Evolutionary conservation across 768 basidiomycete species (phyloP).

Genomic region (Leucocoprinus sp.): DNA sequence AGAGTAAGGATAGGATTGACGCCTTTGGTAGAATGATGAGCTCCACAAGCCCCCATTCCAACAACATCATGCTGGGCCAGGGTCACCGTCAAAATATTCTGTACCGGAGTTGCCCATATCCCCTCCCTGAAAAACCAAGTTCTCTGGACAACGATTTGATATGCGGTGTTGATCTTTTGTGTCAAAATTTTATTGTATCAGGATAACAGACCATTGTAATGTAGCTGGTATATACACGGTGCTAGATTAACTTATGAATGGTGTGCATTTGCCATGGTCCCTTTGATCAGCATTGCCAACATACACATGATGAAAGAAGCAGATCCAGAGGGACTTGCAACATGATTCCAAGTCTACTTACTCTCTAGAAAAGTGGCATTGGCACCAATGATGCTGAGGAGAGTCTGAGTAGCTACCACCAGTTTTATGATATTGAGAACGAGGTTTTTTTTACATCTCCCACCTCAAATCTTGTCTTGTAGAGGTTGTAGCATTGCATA

Average conservation of each 20-base stretch:
- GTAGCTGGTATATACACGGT: too few species aligned
- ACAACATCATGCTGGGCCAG: slow-evolving; percentile 1
- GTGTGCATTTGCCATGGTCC: too few species aligned
- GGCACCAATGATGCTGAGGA: slow-evolving; percentile 16
- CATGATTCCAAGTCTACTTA: slow-evolving; percentile 39
- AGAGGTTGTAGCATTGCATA: slow-evolving; percentile 3
- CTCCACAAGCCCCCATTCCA: slow-evolving; percentile 1
- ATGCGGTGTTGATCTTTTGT: slow-evolving; percentile 32
- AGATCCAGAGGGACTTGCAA: slow-evolving; percentile 42
- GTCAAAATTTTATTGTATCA: too few species aligned
- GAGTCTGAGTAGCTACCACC: slow-evolving; percentile 14
- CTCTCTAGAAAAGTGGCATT: slow-evolving; percentile 21
- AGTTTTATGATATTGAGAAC: slow-evolving; percentile 16
- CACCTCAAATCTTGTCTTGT: too few species aligned
- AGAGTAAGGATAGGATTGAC: slow-evolving; percentile 31
- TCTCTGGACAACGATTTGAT: slow-evolving; percentile 35
- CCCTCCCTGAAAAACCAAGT: slow-evolving; percentile 16
- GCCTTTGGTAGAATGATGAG: slow-evolving; percentile 8
- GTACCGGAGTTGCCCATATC: slow-evolving; percentile 3
- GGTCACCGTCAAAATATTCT: slow-evolving; percentile 2
- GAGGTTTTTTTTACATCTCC: background rate
- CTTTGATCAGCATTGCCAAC: too few species aligned
- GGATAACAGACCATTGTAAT: too few species aligned
- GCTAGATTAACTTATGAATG: too few species aligned
- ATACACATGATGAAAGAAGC: slow-evolving; percentile 52